A percentile compares a stretch with the other conserved stretches of the same genome.
phyloP scores from a whole-genome alignment of 148 eudicot species.

The Vaccinium macrocarpon region DNA sequence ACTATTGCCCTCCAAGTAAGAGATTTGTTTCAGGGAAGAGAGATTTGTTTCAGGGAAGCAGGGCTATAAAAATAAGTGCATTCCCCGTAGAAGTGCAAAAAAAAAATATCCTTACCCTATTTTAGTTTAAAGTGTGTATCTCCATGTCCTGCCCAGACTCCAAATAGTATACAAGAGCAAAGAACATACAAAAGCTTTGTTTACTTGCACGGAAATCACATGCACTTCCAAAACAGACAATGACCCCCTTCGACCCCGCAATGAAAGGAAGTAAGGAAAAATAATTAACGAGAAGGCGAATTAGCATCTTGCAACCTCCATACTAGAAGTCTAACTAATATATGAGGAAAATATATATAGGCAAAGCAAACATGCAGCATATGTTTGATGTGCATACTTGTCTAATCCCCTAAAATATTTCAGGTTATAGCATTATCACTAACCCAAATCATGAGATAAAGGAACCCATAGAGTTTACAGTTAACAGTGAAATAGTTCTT shows the following conservation, averaged over 20 bases:
- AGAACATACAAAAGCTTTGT: not conserved
- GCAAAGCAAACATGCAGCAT: not conserved
- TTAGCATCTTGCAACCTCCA: not conserved
- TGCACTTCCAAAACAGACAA: not conserved
- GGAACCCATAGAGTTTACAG: not conserved
- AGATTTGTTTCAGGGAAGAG: not conserved
- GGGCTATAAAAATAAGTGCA: not conserved
- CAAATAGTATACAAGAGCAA: not conserved
- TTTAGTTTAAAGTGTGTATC: not conserved
- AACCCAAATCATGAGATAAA: not conserved
- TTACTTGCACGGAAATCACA: not conserved
- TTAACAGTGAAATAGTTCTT: not conserved
- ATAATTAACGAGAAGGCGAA: not conserved
- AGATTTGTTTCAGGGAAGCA: not conserved
- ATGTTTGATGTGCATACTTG: not conserved
- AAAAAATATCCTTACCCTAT: not conserved
- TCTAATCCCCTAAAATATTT: not conserved
- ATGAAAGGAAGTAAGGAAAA: not conserved
- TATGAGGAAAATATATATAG: not conserved
- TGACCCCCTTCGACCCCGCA: not conserved
- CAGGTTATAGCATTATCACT: not conserved
- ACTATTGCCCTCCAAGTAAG: not conserved
- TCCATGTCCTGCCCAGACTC: not conserved
- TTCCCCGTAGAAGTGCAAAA: not conserved
- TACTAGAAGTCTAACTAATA: not conserved